phyloP scores from a whole-genome alignment of 1,139 yeast species.

The Lodderomyces orthopsilosis region DNA sequence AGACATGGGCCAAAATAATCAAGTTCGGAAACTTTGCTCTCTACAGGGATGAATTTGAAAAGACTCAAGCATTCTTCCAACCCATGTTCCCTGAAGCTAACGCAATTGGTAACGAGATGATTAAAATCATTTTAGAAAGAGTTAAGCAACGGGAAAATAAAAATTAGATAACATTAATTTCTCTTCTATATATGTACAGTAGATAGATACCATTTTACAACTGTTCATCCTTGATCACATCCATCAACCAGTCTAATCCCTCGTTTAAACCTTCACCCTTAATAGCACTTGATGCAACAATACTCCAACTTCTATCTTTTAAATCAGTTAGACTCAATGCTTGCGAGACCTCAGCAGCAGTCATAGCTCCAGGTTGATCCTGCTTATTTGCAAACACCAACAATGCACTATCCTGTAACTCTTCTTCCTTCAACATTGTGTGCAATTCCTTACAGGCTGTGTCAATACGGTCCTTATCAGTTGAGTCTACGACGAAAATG shows the following conservation, averaged over 20 bases:
- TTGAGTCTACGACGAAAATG: conserved; percentile 94
- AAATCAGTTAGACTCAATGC: conserved; percentile 81
- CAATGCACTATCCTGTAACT: conserved; percentile 82
- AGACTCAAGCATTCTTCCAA: conserved; percentile 74
- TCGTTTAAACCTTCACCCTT: conserved; percentile 95
- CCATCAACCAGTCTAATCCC: conserved; percentile 96
- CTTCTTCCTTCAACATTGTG: conserved; percentile 91
- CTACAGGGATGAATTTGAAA: conserved; percentile 70
- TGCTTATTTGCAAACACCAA: conserved; percentile 96
- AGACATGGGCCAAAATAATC: conserved; percentile 83
- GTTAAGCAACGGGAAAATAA: conserved; percentile 39
- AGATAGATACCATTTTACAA: conserved; percentile 32
- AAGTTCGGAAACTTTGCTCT: conserved; percentile 71
- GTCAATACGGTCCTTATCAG: conserved; percentile 90
- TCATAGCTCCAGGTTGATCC: conserved; percentile 93
- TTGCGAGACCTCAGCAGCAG: conserved; percentile 92
- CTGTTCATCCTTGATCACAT: conserved; percentile 91
- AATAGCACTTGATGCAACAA: conserved; percentile 93
- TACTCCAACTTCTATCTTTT: conserved; percentile 97
- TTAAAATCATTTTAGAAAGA: conserved; percentile 68
- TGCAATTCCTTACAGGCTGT: conserved; percentile 87
- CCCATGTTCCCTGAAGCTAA: conserved; percentile 91
- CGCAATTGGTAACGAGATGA: conserved; percentile 93
- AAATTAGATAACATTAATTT: background rate
- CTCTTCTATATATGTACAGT: background rate